phyloP scores from a whole-genome alignment of 371 early-diverging fungal species.

The Lichtheimia ornata region DNA sequence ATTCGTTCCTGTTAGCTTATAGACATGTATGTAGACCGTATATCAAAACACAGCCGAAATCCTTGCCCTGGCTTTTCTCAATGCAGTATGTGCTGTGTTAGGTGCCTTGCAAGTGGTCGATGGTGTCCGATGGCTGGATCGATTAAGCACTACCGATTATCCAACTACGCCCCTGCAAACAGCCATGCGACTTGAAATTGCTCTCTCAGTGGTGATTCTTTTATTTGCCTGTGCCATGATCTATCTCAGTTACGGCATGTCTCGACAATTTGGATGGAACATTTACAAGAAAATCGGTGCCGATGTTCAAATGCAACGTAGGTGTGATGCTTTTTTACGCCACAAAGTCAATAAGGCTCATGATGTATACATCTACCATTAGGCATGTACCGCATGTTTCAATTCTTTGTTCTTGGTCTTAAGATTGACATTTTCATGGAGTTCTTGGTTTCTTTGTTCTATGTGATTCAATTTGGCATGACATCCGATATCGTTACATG shows the following conservation, averaged over 20 bases:
- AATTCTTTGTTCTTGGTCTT: slow-evolving; percentile 48
- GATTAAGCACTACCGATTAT: slow-evolving; percentile 19
- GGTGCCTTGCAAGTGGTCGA: slow-evolving; percentile 47
- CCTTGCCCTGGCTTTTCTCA: slow-evolving; percentile 38
- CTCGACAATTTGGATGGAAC: slow-evolving; percentile 40
- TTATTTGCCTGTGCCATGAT: slow-evolving; percentile 27
- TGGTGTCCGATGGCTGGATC: slow-evolving; percentile 37
- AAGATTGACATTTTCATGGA: slow-evolving; percentile 47
- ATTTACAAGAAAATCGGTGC: slow-evolving; percentile 42
- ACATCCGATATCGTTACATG: slow-evolving; percentile 25
- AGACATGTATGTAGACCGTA: slow-evolving; percentile 28
- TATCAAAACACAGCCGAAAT: slow-evolving; percentile 47
- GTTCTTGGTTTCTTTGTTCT: slow-evolving; percentile 47
- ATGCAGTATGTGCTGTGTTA: slow-evolving; percentile 42
- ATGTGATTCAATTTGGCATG: slow-evolving; percentile 40
- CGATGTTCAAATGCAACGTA: slow-evolving; percentile 33
- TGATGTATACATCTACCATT: neutral
- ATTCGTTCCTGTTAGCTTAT: neutral
- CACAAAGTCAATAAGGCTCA: neutral
- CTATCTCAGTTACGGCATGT: slow-evolving; percentile 35
- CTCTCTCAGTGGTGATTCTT: slow-evolving; percentile 36
- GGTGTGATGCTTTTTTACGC: neutral
- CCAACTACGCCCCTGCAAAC: slow-evolving; percentile 23
- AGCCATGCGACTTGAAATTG: slow-evolving; percentile 45
- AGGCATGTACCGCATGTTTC: slow-evolving; percentile 46